These are phyloP conservation scores for Rutidosis leptorrhynchoides DNA, from an alignment of 129 eudicot genomes.

Conservation along the genomic window DNA sequence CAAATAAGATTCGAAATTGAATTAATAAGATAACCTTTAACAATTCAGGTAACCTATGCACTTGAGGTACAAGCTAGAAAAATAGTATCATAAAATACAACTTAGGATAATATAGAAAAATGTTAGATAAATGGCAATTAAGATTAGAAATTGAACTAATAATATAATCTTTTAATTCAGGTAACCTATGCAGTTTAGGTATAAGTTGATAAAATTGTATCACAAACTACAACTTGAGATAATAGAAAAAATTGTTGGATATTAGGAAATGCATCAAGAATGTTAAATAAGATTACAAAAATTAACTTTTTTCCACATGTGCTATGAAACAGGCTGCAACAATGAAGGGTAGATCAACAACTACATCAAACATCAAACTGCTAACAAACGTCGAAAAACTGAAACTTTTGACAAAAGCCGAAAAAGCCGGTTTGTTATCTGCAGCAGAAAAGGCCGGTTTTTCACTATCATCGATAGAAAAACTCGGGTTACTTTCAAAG, in stretches of 20 bases:
- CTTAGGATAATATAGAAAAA: neutral
- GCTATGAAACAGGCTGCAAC: constrained; percentile 32
- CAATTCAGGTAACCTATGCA: neutral
- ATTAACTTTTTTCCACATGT: constrained; percentile 10
- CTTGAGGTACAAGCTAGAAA: neutral
- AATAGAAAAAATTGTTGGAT: neutral
- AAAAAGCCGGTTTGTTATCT: constrained; percentile 83
- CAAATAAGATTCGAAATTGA: neutral
- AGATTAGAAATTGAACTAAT: too few species aligned
- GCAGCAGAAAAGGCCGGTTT: constrained; percentile 82
- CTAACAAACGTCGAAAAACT: constrained; percentile 80
- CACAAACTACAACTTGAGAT: neutral
- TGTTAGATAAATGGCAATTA: neutral
- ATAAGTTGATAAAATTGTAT: neutral
- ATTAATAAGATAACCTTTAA: too few species aligned
- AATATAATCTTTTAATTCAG: too few species aligned
- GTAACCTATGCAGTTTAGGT: neutral
- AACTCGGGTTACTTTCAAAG: constrained; percentile 77
- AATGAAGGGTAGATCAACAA: constrained; percentile 36
- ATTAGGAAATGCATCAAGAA: neutral
- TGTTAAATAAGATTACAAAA: neutral
- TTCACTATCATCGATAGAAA: constrained; percentile 75
- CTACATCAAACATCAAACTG: constrained; percentile 50
- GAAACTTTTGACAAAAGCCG: constrained; percentile 85
- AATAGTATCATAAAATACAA: neutral